These are phyloP conservation scores for Rubia peregrina DNA, from an alignment of 305 asterid species.

Conservation along the genomic window DNA sequence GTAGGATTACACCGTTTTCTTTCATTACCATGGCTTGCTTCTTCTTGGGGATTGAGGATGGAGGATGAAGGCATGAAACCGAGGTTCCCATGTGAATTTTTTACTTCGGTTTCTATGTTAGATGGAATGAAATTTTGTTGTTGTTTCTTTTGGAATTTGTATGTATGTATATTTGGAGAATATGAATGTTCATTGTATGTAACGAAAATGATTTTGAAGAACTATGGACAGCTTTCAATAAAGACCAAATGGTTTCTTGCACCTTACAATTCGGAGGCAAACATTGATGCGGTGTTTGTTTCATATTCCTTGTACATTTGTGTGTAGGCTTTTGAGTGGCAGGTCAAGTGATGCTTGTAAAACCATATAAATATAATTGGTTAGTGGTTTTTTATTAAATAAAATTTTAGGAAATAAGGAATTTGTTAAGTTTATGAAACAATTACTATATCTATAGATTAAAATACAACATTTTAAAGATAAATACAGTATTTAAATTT, in stretches of 20 bases:
- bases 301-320: not conserved
- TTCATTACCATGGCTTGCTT: conserved; percentile 13
- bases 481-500: too few species aligned
- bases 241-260: conserved; percentile 3
- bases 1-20: conserved; percentile 12
- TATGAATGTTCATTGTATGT: not conserved
- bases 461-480: too few species aligned
- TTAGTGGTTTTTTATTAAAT: too few species aligned
- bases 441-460: too few species aligned
- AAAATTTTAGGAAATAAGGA: too few species aligned
- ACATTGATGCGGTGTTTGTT: not conserved
- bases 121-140: not conserved
- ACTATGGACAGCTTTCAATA: not conserved
- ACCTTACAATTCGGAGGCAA: not conserved
- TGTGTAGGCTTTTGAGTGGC: not conserved
- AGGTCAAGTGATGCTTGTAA: not conserved
- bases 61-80: conserved; percentile 3
- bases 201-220: not conserved
- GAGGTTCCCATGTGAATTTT: conserved; percentile 12
- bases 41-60: not conserved
- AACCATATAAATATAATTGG: too few species aligned
- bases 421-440: too few species aligned
- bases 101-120: not conserved
- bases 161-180: not conserved
- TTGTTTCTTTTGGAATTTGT: not conserved